phyloP scores from a whole-genome alignment of 2,329 filamentous ascomycete species.

The Cryphonectria nitschkei region DNA sequence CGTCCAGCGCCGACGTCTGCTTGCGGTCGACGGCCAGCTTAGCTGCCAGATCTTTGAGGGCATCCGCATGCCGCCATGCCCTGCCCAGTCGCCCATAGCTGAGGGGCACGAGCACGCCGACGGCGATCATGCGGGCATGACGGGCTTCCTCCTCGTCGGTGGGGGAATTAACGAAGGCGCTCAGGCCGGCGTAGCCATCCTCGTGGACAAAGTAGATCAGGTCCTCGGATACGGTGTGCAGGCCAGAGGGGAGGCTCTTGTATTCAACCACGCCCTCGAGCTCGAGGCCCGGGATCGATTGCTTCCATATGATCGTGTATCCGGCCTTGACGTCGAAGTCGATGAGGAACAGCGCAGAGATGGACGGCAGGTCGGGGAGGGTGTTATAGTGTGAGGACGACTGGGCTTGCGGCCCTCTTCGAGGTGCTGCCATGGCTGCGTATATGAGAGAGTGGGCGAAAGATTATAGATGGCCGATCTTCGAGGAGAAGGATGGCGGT shows the following conservation, averaged over 20 bases:
- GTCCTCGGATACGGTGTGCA: constrained; percentile 87
- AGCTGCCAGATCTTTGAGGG: constrained; percentile 74
- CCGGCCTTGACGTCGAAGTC: constrained; percentile 91
- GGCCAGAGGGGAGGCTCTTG: constrained; percentile 90
- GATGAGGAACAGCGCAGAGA: constrained; percentile 85
- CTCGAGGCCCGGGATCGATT: constrained; percentile 67
- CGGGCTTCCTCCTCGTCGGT: constrained; percentile 77
- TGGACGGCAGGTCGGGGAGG: constrained; percentile 57
- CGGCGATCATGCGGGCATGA: constrained; percentile 90
- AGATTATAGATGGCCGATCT: neutral
- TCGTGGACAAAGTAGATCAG: constrained; percentile 93
- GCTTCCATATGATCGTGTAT: constrained; percentile 90
- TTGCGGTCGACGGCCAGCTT: constrained; percentile 67
- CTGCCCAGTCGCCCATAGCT: constrained; percentile 84
- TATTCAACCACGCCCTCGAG: constrained; percentile 91
- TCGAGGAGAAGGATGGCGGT: neutral
- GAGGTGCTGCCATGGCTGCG: constrained; percentile 25
- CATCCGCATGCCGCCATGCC: constrained; percentile 84
- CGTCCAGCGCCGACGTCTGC: constrained; percentile 67
- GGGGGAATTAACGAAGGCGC: constrained; percentile 85
- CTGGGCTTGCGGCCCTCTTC: constrained; percentile 16
- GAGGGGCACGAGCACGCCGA: constrained; percentile 84
- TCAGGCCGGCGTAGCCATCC: constrained; percentile 79
- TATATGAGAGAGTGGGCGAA: neutral
- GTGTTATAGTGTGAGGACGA: constrained; percentile 29